A percentile compares a stretch with the other conserved stretches of the same genome.
These are phyloP conservation scores for Sporothrix mexicana DNA, from an alignment of 2,329 filamentous ascomycete genomes.

Conservation along the genomic window DNA sequence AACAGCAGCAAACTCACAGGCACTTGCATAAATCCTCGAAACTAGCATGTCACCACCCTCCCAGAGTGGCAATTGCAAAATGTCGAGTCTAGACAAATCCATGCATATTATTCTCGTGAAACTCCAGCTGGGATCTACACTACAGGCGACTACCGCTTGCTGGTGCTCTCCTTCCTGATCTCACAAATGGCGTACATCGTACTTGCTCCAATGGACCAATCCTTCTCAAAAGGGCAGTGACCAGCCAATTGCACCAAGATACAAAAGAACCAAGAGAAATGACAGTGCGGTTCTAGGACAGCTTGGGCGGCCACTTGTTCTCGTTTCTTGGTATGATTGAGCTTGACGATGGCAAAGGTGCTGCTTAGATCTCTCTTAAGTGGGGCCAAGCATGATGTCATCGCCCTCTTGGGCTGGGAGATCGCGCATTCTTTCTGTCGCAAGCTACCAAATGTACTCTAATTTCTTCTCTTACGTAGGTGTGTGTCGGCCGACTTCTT, in stretches of 20 bases:
- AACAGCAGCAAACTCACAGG: too few relatives aligned
- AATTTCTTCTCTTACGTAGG: slow-evolving; percentile 23
- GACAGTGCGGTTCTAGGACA: neutral
- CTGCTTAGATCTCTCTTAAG: slow-evolving; percentile 25
- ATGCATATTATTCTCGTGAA: neutral
- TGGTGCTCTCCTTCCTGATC: slow-evolving; percentile 15
- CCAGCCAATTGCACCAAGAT: neutral
- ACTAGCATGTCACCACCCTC: too few relatives aligned
- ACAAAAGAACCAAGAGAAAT: neutral
- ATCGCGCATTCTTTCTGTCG: slow-evolving; percentile 24
- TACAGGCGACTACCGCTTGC: neutral
- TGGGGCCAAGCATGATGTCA: slow-evolving; percentile 33
- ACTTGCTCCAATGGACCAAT: slow-evolving; percentile 5
- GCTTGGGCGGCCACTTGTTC: neutral
- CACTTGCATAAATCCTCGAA: too few relatives aligned
- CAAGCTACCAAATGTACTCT: slow-evolving; percentile 12
- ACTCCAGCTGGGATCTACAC: slow-evolving; percentile 1
- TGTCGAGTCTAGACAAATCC: neutral
- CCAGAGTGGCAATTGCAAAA: neutral
- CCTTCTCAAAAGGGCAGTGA: slow-evolving; percentile 7
- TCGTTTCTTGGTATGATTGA: slow-evolving; percentile 14
- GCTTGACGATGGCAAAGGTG: slow-evolving; percentile 11
- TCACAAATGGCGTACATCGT: slow-evolving; percentile 3
- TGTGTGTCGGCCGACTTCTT: slow-evolving; percentile 10
- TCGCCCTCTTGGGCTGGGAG: slow-evolving; percentile 7